Conservation (phyloP, 805 yeast species). For the Ogataea siamensis region DNA sequence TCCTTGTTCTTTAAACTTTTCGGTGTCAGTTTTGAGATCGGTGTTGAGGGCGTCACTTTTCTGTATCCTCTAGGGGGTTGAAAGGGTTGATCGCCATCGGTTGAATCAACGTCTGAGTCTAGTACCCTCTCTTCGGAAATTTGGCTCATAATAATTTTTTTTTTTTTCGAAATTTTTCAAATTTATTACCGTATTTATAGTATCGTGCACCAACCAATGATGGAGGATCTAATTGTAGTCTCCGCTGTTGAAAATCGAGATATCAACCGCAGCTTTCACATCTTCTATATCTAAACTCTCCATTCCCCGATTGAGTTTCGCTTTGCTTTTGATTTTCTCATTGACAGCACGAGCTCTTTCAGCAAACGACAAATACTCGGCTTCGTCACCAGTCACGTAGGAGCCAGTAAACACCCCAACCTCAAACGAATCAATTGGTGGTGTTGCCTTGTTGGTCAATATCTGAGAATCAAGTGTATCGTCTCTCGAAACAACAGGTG, state of each 20-base stretch:
- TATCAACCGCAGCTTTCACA: slow-evolving; percentile 75
- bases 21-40: slow-evolving; percentile 16
- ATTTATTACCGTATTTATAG: slow-evolving; percentile 3
- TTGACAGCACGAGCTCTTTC: slow-evolving; percentile 82
- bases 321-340: slow-evolving; percentile 49
- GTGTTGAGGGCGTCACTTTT: slow-evolving; percentile 15
- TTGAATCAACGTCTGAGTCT: slow-evolving; percentile 28
- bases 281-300: slow-evolving; percentile 46
- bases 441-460: slow-evolving; percentile 20
- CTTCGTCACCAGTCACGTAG: slow-evolving; percentile 92
- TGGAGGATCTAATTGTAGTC: slow-evolving; percentile 36
- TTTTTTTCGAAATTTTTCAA: slow-evolving; percentile 3
- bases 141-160: slow-evolving; percentile 9
- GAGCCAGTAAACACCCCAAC: slow-evolving; percentile 96
- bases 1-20: slow-evolving; percentile 43
- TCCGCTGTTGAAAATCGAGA: slow-evolving; percentile 56
- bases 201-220: slow-evolving; percentile 12
- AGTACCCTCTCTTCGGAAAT: slow-evolving; percentile 29
- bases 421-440: slow-evolving; percentile 65
- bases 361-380: slow-evolving; percentile 73
- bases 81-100: slow-evolving; percentile 23
- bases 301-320: slow-evolving; percentile 34
- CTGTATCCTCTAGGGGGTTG: slow-evolving; percentile 30
- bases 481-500: slow-evolving; percentile 36
- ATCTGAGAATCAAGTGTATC: slow-evolving; percentile 30